A percentile compares a stretch with the other conserved stretches of the same genome.
Evolutionary conservation across 1,284 basidiomycete genomes (phyloP).

Genomic region (Cryptococcus sp.): DNA sequence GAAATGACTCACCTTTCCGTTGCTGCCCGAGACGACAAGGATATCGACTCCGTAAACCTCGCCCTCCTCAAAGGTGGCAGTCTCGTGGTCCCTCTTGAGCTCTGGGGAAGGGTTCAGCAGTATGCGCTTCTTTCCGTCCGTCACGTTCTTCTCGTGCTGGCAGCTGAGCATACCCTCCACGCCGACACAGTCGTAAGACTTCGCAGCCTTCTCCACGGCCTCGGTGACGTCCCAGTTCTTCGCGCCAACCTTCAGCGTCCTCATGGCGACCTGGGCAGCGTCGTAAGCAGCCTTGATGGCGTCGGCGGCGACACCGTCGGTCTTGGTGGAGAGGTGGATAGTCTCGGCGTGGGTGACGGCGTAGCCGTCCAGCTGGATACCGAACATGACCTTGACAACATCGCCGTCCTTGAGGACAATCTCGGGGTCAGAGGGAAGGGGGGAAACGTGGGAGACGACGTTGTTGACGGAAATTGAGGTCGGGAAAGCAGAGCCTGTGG

Average conservation of each 20-base stretch:
- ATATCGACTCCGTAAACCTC: constrained; percentile 97
- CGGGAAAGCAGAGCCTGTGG: constrained; percentile 85
- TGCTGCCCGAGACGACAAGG: constrained; percentile 78
- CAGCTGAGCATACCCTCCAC: constrained; percentile 70
- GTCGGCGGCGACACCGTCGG: constrained; percentile 82
- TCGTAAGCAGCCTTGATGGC: constrained; percentile 89
- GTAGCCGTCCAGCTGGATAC: constrained; percentile 90
- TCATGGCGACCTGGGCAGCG: constrained; percentile 86
- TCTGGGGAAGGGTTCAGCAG: constrained; percentile 81
- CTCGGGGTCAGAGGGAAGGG: constrained; percentile 56
- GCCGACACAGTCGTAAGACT: constrained; percentile 76
- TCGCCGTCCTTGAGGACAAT: constrained; percentile 85
- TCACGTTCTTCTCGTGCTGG: constrained; percentile 80
- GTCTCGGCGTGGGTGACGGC: constrained; percentile 73
- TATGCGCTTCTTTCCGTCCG: constrained; percentile 95
- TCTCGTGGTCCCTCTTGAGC: constrained; percentile 80
- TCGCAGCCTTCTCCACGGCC: constrained; percentile 68
- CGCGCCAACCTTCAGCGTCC: constrained; percentile 79
- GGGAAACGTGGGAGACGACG: constrained; percentile 58
- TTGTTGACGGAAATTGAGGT: constrained; percentile 88
- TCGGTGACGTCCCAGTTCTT: constrained; percentile 96
- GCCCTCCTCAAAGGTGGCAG: constrained; percentile 80
- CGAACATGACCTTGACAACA: constrained; percentile 92
- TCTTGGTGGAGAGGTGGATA: constrained; percentile 73
- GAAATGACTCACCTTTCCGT: constrained; percentile 67